phyloP scores from a whole-genome alignment of 768 basidiomycete genomes.

The Mycena belliarum region DNA sequence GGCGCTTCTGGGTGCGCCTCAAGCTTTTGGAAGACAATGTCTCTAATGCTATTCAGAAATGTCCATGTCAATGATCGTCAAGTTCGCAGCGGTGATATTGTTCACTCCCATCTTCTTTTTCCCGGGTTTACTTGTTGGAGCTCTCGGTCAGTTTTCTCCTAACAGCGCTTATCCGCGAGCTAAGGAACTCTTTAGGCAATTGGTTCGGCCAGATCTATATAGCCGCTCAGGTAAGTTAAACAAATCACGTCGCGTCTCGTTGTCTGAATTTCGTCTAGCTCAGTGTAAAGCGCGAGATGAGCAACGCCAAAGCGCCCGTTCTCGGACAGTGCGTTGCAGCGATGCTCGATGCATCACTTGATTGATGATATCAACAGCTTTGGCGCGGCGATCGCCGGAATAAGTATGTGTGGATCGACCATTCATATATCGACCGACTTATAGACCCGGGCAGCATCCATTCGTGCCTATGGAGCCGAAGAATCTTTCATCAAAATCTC shows the following conservation, averaged over 20 bases:
- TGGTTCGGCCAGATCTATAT: slow-evolving; percentile 33
- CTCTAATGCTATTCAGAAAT: slow-evolving; percentile 27
- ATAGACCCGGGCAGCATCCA: slow-evolving; percentile 27
- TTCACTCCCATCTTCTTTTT: slow-evolving; percentile 33
- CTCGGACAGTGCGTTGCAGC: slow-evolving; percentile 31
- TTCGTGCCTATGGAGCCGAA: slow-evolving; percentile 53
- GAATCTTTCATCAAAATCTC: slow-evolving; percentile 36
- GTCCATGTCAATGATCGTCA: slow-evolving; percentile 27
- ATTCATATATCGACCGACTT: background rate
- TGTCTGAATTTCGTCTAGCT: background rate
- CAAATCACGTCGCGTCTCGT: background rate
- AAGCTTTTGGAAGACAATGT: slow-evolving; percentile 27
- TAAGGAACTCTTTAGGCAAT: slow-evolving; percentile 27
- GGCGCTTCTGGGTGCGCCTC: slow-evolving; percentile 31
- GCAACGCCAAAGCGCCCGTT: slow-evolving; percentile 28
- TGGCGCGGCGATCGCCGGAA: slow-evolving; percentile 48
- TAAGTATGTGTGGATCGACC: slow-evolving; percentile 24
- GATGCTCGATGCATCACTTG: background rate
- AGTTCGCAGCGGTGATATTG: slow-evolving; percentile 32
- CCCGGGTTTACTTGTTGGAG: slow-evolving; percentile 30
- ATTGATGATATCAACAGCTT: slow-evolving; percentile 23
- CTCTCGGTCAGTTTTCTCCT: slow-evolving; percentile 2
- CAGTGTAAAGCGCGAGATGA: slow-evolving; percentile 29
- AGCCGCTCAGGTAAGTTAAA: slow-evolving; percentile 17
- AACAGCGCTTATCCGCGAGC: background rate